Percentiles rank a stretch among this genome's conserved stretches.
These are phyloP conservation scores for Diaporthe velutina DNA, from an alignment of 2,329 filamentous ascomycete species.

Conservation along the genomic window DNA sequence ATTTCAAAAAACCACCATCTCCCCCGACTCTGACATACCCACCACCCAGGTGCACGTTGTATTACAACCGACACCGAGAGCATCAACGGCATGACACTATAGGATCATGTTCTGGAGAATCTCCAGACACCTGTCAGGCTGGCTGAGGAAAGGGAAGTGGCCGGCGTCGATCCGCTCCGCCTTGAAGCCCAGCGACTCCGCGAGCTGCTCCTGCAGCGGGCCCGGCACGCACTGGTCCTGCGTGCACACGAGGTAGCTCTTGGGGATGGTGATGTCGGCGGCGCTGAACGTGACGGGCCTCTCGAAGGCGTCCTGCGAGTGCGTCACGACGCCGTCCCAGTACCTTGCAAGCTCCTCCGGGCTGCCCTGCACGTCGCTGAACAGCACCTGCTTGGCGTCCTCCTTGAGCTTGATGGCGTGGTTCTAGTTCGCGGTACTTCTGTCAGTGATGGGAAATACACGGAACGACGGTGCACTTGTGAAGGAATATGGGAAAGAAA, in stretches of 20 bases:
- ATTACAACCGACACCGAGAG: too few species aligned
- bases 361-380: conserved; percentile 38
- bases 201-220: conserved; percentile 32
- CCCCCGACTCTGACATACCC: too few species aligned
- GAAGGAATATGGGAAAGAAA: neutral
- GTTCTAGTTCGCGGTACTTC: neutral
- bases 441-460: neutral
- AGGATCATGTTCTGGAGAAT: conserved; percentile 10
- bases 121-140: conserved; percentile 37
- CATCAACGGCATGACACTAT: too few species aligned
- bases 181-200: conserved; percentile 30
- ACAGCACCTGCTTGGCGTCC: conserved; percentile 37
- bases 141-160: conserved; percentile 39
- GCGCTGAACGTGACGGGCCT: conserved; percentile 37
- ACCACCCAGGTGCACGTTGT: too few species aligned
- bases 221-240: conserved; percentile 34
- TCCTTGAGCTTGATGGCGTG: conserved; percentile 35
- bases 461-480: neutral
- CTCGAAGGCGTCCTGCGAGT: conserved; percentile 42
- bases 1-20: neutral
- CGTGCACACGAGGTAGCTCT: conserved; percentile 39
- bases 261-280: conserved; percentile 40
- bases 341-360: conserved; percentile 35
- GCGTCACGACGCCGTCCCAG: conserved; percentile 35
- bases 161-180: conserved; percentile 36